phyloP scores from a whole-genome alignment of 129 eudicot genomes.

The Erigeron canadensis region DNA sequence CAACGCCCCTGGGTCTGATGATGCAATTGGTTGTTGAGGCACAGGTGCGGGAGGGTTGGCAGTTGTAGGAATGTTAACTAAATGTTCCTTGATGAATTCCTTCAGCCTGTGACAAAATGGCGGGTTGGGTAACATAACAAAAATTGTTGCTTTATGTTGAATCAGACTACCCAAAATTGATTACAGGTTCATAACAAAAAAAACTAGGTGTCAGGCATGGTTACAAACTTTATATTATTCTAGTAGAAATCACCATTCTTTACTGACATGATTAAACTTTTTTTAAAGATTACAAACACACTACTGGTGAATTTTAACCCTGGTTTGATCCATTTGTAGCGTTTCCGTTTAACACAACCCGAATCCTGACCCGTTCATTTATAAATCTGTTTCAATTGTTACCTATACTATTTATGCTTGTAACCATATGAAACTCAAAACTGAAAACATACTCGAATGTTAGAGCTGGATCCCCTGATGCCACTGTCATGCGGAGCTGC shows the following conservation, averaged over 20 bases:
- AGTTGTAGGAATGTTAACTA: slow-evolving; percentile 63
- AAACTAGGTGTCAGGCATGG: neutral
- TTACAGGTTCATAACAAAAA: neutral
- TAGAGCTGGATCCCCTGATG: slow-evolving; percentile 83
- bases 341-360: neutral
- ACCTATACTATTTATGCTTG: neutral
- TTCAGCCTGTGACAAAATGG: slow-evolving; percentile 48
- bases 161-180: neutral
- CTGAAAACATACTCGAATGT: slow-evolving; percentile 75
- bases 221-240: neutral
- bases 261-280: neutral
- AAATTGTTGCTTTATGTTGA: neutral
- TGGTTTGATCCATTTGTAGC: neutral
- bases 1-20: slow-evolving; percentile 88
- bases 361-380: neutral
- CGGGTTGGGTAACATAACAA: neutral
- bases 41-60: slow-evolving; percentile 50
- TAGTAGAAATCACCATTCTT: neutral
- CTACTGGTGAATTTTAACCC: neutral
- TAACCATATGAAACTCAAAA: neutral
- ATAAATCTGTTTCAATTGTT: neutral
- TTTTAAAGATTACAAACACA: neutral
- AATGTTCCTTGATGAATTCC: slow-evolving; percentile 88
- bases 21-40: slow-evolving; percentile 44
- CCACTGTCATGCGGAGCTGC: slow-evolving; percentile 92